Evolutionary conservation across 768 basidiomycete genomes (phyloP), one percentile per base, ranked within the genome.

Genomic region (Lentinula sp.): DNA sequence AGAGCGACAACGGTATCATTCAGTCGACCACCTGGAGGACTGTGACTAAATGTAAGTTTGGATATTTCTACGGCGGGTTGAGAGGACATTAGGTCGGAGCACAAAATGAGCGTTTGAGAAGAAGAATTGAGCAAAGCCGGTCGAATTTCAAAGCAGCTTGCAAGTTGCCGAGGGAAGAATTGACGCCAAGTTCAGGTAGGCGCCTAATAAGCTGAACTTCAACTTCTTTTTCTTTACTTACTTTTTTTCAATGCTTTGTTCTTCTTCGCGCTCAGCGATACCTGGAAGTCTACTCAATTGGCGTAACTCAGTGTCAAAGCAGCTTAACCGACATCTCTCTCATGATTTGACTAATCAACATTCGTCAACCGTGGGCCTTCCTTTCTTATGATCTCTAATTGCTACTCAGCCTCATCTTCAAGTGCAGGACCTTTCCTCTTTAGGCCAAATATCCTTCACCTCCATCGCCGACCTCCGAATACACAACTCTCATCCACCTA

Each of bases 1-100:
- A 99, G 82, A 1, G 91, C 59, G 35, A 52, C 49, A 7, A 60
- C 50, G 11, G 49, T 16, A 40, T 37, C 48, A 10, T 32, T 42
- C n/a, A 49, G 59, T 31, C 21, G 58, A 11, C 50, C 37, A 3
- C 59, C 59, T 7, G 59, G 59, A 37, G 59, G 48, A 23, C 21
- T 52, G 28, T 60, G 59, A 18, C 49, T 60, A 37, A 51, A 60
- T 31, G 59, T 51, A 16, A 60, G 50, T 23, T 53, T 31, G 9
- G 37, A 51, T n/a, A 60, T 49, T 15, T 37, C 28, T 11, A 60
- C 59, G 1, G 59, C 48, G 13, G 59, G 34, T 49, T n/a, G 16
- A 11, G 50, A 49, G 5, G 49, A 52, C 59, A 60, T 57, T 13
- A 16, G 37, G 4, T 2, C 18, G 3, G 13, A 51, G 16, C 11